Conservation (phyloP, 108 stramenopile genomes). For the Hondaea fermentalgiana region DNA sequence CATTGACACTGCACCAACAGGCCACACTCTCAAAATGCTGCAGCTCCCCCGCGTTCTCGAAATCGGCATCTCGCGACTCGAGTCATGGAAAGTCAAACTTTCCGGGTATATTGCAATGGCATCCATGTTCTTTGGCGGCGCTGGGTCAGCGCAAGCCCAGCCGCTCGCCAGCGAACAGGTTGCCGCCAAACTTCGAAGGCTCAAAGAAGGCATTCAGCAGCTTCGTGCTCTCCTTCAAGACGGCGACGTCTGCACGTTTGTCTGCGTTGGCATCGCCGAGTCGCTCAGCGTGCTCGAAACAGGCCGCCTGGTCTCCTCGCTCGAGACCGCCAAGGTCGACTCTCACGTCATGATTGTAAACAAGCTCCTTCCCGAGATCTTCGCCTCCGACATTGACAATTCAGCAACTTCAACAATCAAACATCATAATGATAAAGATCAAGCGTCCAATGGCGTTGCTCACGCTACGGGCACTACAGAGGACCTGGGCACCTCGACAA, state of each 20-base stretch:
- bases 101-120: constrained; percentile 55
- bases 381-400: not conserved
- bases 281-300: constrained; percentile 64
- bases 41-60: constrained; percentile 65
- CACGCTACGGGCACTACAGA: too few species aligned
- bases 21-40: constrained; percentile 64
- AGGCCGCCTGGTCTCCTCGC: constrained; percentile 60
- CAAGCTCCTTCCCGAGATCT: constrained; percentile 44
- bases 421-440: too few species aligned
- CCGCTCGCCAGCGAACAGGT: constrained; percentile 23
- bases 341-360: constrained; percentile 67
- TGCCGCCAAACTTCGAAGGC: constrained; percentile 31
- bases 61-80: constrained; percentile 56
- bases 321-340: constrained; percentile 57
- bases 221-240: constrained; percentile 60
- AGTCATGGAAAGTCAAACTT: constrained; percentile 56
- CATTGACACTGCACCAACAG: constrained; percentile 69
- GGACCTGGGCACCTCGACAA: too few species aligned
- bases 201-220: constrained; percentile 42
- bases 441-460: too few species aligned
- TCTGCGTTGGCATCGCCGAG: constrained; percentile 69
- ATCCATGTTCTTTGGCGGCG: constrained; percentile 39
- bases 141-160: not conserved
- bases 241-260: constrained; percentile 56
- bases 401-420: too few species aligned